Conservation (phyloP, 2,329 filamentous ascomycete genomes). For the Colletotrichum echinochloae region DNA sequence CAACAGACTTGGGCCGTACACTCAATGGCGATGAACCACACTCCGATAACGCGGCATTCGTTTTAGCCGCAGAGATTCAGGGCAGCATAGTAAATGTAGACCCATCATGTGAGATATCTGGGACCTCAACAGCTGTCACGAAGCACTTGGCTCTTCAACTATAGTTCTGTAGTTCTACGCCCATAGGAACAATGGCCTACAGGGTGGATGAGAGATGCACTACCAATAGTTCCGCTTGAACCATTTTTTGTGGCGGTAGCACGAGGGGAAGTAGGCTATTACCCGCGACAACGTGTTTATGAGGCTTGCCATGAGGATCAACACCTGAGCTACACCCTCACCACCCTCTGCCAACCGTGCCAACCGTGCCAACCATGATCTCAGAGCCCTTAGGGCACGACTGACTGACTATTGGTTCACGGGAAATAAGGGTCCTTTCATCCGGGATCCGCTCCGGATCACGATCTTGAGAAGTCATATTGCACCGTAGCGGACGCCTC, state of each 20-base stretch:
- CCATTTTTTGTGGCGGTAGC: neutral
- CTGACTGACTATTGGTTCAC: neutral
- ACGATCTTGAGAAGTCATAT: neutral
- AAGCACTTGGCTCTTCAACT: neutral
- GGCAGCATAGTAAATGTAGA: neutral
- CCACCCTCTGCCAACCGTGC: neutral
- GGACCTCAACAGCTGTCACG: neutral
- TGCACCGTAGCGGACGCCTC: neutral
- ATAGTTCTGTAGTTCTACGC: neutral
- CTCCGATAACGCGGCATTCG: neutral
- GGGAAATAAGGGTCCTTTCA: too few species aligned
- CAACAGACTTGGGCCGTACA: neutral
- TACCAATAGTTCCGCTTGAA: neutral
- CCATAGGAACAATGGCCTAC: neutral
- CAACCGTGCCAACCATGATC: neutral
- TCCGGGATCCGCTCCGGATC: neutral
- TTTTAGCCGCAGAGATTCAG: neutral
- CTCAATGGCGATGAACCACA: neutral
- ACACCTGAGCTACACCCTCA: neutral
- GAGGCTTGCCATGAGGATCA: neutral
- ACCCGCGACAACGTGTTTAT: neutral
- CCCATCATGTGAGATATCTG: neutral
- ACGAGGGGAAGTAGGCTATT: neutral
- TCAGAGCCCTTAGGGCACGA: neutral
- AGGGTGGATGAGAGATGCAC: neutral